Evolutionary conservation across 129 eudicot species (phyloP).

Genomic region (Calendula officinalis): DNA sequence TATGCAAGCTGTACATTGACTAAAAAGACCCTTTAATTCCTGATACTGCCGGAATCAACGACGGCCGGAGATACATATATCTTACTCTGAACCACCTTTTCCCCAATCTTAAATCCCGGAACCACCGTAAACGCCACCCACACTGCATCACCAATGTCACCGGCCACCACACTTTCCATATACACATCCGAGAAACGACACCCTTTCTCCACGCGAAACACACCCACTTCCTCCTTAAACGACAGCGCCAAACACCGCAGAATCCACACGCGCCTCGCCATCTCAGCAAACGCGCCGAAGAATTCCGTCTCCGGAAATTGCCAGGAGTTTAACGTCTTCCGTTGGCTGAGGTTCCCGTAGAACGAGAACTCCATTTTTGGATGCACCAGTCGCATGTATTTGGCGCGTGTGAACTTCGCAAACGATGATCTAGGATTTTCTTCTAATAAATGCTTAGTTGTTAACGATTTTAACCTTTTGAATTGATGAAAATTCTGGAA

Average conservation of each 20-base stretch:
- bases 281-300: conserved; percentile 66
- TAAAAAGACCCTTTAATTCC: too few relatives aligned
- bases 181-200: conserved; percentile 81
- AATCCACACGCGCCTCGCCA: conserved; percentile 90
- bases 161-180: conserved; percentile 69
- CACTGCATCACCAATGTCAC: conserved; percentile 22
- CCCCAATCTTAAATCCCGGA: conserved; percentile 88
- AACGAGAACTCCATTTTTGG: conserved; percentile 97
- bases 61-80: conserved; percentile 50
- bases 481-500: conserved; percentile 44
- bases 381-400: conserved; percentile 77
- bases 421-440: conserved; percentile 48
- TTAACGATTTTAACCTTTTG: conserved; percentile 41
- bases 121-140: conserved; percentile 88
- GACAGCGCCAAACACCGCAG: conserved; percentile 65
- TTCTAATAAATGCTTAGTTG: conserved; percentile 34
- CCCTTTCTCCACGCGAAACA: conserved; percentile 55
- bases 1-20: too few relatives aligned
- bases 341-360: conserved; percentile 76
- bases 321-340: conserved; percentile 63
- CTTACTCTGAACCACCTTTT: conserved; percentile 85
- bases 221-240: conserved; percentile 45
- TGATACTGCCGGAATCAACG: conserved; percentile 13
- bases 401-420: conserved; percentile 60
- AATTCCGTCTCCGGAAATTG: conserved; percentile 75